Conservation (phyloP, 768 basidiomycete species). For the Xerocomus spinulosus region DNA sequence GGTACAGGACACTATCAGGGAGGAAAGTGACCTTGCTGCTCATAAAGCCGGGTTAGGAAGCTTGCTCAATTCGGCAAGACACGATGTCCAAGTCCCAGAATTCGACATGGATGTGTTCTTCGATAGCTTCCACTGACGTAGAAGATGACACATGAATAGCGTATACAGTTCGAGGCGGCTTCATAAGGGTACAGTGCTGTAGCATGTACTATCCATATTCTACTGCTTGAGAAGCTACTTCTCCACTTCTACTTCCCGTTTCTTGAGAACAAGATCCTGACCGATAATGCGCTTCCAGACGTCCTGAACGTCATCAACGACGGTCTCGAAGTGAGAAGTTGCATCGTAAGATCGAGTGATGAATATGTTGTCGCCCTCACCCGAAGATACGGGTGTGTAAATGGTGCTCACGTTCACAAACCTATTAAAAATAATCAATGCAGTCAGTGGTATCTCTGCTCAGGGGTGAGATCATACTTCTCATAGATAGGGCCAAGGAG, state of each 20-base stretch:
- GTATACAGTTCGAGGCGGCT: constrained; percentile 5
- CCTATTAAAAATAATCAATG: constrained; percentile 41
- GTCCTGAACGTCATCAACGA: constrained; percentile 94
- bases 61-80: constrained; percentile 87
- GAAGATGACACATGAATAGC: constrained; percentile 1
- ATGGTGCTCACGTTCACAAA: constrained; percentile 87
- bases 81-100: constrained; percentile 79
- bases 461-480: constrained; percentile 54
- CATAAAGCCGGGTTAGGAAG: constrained; percentile 74
- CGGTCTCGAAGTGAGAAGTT: constrained; percentile 98
- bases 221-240: constrained; percentile 28
- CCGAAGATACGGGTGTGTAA: constrained; percentile 83
- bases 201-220: constrained; percentile 5
- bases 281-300: constrained; percentile 90
- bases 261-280: constrained; percentile 77
- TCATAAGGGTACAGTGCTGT: constrained; percentile 10
- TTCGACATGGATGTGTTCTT: constrained; percentile 83
- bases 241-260: constrained; percentile 70
- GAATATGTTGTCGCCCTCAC: constrained; percentile 86
- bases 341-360: constrained; percentile 98
- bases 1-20: constrained; percentile 33
- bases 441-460: constrained; percentile 6
- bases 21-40: constrained; percentile 56
- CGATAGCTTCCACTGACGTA: constrained; percentile 18
- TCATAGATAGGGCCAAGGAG: constrained; percentile 91